Evolutionary conservation across 169 alveolate genomes (phyloP), one percentile per base, ranked within the genome.

Genomic region (Prorocentrum cordatum): DNA sequence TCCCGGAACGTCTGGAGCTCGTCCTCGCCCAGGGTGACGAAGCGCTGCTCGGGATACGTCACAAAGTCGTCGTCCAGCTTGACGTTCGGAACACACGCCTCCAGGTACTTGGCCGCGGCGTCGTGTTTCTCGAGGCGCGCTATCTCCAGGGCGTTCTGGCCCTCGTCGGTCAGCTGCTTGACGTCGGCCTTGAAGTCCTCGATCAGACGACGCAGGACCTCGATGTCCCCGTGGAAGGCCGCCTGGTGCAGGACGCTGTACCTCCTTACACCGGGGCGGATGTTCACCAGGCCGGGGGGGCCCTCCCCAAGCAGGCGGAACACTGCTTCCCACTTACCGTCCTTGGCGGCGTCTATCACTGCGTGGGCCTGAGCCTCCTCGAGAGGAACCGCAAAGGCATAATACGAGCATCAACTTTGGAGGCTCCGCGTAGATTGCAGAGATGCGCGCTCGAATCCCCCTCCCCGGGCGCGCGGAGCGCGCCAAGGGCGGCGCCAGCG

Each of bases 41-140:
- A 33, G 33, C 31, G 10, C 88, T 77, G 88, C 64, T 77, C 88
- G 7, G 88, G 88, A 66, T 77, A 77, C 45, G 54, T 77, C 62
- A 77, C 88, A n/a, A 77, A 77, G 39, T 77, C 88, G 22, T 77
- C 88, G 47, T 77, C 88, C 45, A 77, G 35, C 88, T 77, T 72
- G 62, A 77, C 59, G 88, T 73, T 77, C 3, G 88, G 88, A 7
- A 77, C 88, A 22, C 88, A 77, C 9, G 88, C 88, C 36, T 59
- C 68, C 68, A 59, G 18, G 33, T 59, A 59, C 68, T 59, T 59
- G 33, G 68, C 68, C 5, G 68, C 68, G 10, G 68, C 68, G 38
- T 59, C 22, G 33, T 50, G 27, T 22, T 39, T 77, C 88, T n/a
- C 59, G 72, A 32, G 64, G 36, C 59, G 71, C 27, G 88, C 88